Percentiles rank a stretch among this genome's conserved stretches.
phyloP scores from a whole-genome alignment of 352 stramenopile species.

The Thalassiosira livingstoniorum region DNA sequence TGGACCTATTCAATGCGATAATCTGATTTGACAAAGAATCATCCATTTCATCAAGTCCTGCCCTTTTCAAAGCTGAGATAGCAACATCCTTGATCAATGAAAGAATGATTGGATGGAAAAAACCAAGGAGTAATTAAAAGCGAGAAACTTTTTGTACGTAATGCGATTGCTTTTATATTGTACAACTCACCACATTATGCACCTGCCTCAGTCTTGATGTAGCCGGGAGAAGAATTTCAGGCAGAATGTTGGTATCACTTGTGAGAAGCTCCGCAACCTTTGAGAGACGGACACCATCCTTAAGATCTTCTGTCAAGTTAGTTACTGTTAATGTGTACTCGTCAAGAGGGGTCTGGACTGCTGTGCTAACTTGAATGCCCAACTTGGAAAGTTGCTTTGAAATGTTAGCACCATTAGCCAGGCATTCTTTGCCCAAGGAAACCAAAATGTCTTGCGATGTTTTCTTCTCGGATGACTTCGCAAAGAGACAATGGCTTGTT shows the following conservation, averaged over 20 bases:
- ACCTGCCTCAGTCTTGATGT: slow-evolving; percentile 95
- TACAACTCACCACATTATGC: slow-evolving; percentile 95
- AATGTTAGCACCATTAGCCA: slow-evolving; percentile 94
- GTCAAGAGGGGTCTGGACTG: slow-evolving; percentile 93
- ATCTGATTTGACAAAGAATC: slow-evolving; percentile 92
- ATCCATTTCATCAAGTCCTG: slow-evolving; percentile 65
- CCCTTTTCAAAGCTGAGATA: slow-evolving; percentile 80
- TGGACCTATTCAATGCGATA: slow-evolving; percentile 94
- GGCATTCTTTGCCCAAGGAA: slow-evolving; percentile 92
- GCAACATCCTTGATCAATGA: no score
- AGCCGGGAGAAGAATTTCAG: slow-evolving; percentile 91
- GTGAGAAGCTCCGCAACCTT: slow-evolving; percentile 93
- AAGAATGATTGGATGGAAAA: no score
- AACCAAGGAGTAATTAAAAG: no score
- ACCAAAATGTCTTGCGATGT: slow-evolving; percentile 92
- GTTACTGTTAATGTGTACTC: slow-evolving; percentile 93
- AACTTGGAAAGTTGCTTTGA: slow-evolving; percentile 92
- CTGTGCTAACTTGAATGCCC: slow-evolving; percentile 88
- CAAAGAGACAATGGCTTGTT: slow-evolving; percentile 91
- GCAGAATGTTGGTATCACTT: slow-evolving; percentile 80
- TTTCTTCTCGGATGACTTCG: slow-evolving; percentile 87
- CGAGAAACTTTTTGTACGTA: no score
- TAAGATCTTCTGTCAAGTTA: slow-evolving; percentile 93
- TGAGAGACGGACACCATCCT: slow-evolving; percentile 94
- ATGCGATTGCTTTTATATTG: no score